Base-by-base conservation (phyloP, 2,329 filamentous ascomycete species). In the Colletotrichum trifolii region DNA sequence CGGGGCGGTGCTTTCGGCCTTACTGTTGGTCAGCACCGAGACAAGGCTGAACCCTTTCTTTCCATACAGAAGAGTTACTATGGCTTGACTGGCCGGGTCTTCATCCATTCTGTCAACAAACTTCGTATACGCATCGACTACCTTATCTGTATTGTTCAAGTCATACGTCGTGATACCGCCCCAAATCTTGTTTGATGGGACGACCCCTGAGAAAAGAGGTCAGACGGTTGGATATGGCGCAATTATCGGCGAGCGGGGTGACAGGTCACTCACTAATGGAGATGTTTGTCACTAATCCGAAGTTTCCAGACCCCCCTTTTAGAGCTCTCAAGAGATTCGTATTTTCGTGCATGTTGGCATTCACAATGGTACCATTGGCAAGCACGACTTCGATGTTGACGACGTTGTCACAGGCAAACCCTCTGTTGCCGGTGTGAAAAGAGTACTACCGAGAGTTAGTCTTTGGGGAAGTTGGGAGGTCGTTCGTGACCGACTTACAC, bases 271-370 rank as follows among this genome's bases (percentile, higher is more conserved):
- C 15, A 55, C 61, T 40, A 12, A 48, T 60, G 48, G 75, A 72
- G 7, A 73, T 56, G 10, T 70, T 68, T 10, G 77, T 73, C 3
- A 77, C 76, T 61, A 80, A 72, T 49, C 81, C 82, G 54, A 83
- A 81, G 68, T 84, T 85, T 70, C 77, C 79, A 17, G 77, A 76
- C 15, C 81, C 82, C n/a, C 82, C 83, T 53, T 80, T 78, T 2
- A 83, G 73, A 2, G 81, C 82, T 54, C 73, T 76, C 69, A 72
- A 84, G 0, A 85, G 74, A 57, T 84, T 81, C 0, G 72, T 38
- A 60, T 83, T 74, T 2, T 73, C 57, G 0, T 66, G 60, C 1
- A 63, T 67, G 45, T 77, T 80, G 13, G 77, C 81, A 15, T 78
- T 76, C 25, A 81, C 70, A 35, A 84, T 75, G 1, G 64, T 62